Evolutionary conservation across 306 rosid species (phyloP), one percentile per base, ranked within the genome.

Genomic region (Gynostemma pentaphyllum): DNA sequence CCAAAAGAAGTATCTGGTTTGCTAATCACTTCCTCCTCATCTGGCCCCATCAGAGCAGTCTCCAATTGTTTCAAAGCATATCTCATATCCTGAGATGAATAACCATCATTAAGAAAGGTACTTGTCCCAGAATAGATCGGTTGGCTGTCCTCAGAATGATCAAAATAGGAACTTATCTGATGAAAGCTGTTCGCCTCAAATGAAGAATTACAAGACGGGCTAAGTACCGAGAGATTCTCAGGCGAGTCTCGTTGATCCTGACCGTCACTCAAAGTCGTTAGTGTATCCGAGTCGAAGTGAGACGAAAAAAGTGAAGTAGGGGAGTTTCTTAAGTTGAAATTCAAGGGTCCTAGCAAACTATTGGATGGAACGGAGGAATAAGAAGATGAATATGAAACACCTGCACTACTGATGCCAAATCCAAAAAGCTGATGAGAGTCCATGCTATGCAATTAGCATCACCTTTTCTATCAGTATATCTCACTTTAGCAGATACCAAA

Each of bases 31-130:
- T 86, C 80, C 26, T 73, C 76, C 29, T 79, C 80, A 50, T 82
- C 95, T 1, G 95, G 90, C 41, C 83, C 94, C 99, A 94, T 94
- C 64, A 94, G 70, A 72, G 79, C 90, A 68, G 82, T 76, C 83
- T 92, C 97, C 64, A 92, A 68, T 61, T 86, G 84, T 62, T 81
- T 79, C 79, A 94, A 72, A 1, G 76, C 76, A 42, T 74, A 73
- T 51, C 71, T 71, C 45, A 88, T 74, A 66, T 71, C 73, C 60
- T 53, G 87, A 51, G 70, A 71, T 4, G 62, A 70, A 50, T 50
- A 81, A 22, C 78, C 84, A 62, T 86, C 72, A 70, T 75, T 76
- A 22, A 56, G 62, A 52, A 64, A 47, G 61, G 78, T 59, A 41
- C 73, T 61, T 61, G 64, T 41, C 40, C 75, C 42, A 21, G 89